A percentile compares a stretch with the other conserved stretches of the same genome.
Conservation (phyloP, 208 protist species). For the Sergeia podlipaevii region DNA sequence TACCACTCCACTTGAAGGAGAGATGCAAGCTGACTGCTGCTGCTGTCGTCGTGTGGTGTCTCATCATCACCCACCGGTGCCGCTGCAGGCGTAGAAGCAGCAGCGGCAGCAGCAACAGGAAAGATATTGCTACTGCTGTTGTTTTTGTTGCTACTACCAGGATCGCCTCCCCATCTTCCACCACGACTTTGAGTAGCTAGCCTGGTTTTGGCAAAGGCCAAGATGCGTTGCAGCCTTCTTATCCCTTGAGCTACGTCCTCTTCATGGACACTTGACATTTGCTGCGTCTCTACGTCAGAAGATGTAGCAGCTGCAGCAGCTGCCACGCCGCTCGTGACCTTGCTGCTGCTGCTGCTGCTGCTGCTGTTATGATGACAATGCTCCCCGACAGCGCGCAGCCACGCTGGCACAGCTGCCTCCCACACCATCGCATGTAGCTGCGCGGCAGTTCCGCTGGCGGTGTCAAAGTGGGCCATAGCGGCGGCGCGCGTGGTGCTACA, state of each 20-base stretch:
- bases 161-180: too few relatives aligned
- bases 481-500: conserved; percentile 16
- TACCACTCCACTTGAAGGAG: conserved; percentile 65
- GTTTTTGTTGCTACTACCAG: background rate
- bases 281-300: too few relatives aligned
- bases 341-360: background rate
- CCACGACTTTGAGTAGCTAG: too few relatives aligned
- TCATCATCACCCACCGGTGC: background rate
- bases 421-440: conserved; percentile 32
- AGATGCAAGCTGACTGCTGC: too few relatives aligned
- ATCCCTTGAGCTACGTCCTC: too few relatives aligned
- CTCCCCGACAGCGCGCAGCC: conserved; percentile 22
- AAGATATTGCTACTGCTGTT: too few relatives aligned
- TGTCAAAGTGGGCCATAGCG: conserved; percentile 48
- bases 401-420: conserved; percentile 38
- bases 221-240: too few relatives aligned
- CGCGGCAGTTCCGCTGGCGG: conserved; percentile 6
- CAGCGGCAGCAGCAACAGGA: background rate
- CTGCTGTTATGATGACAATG: background rate
- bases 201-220: too few relatives aligned
- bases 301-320: too few relatives aligned
- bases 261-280: too few relatives aligned
- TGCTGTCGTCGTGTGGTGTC: too few relatives aligned
- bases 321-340: background rate
- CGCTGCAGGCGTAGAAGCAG: background rate